Base-by-base conservation (phyloP, 2,329 filamentous ascomycete species). In the Myriosclerotinia duriaeana region DNA sequence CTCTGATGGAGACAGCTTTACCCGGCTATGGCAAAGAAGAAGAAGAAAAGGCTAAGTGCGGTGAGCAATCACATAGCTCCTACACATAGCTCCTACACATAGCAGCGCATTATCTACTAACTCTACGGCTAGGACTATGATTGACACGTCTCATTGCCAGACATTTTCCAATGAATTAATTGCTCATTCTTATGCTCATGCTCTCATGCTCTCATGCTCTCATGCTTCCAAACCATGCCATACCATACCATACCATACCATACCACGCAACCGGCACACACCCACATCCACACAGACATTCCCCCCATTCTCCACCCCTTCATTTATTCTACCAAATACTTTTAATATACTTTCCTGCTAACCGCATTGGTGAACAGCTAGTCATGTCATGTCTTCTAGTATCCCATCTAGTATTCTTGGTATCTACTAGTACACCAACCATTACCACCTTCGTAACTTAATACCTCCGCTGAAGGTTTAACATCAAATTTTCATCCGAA, bases 41-140 rank as follows among this genome's bases (percentile, higher is more conserved):
- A 52, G 30, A 17, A 22, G 36, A 11, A 48, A 26, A 26, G 46
- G 46, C 1, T 50, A 50, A 14, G 11, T 50, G 46, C 44, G 64
- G 64, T 65, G 54, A 60, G 44, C 54, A 50, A 58, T 65, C 64
- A 65, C 54, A 65, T 48, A 53, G 48, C 50, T 26, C 26, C 26
- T 26, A 26, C 26, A 38, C 55, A 58, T 48, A 53, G 48, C 50
- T n/a, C n/a, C 26, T 26, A 26, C 26, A 38, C 55, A 58, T 48
- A 53, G 48, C 50, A 30, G 26, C 38, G 26, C 56, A 46, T 44
- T 38, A 26, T 52, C 22, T 42, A 36, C 56, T 48, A 15, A 59
- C 30, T n/a, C 26, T 53, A 34, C 54, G 48, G 58, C 50, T 60
- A 44, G 15, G 58, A 50, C n/a, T 50, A 7, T 17, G 44, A 60